Evolutionary conservation across 2,329 filamentous ascomycete genomes (phyloP).

Genomic region (Tympanopsis confertula): DNA sequence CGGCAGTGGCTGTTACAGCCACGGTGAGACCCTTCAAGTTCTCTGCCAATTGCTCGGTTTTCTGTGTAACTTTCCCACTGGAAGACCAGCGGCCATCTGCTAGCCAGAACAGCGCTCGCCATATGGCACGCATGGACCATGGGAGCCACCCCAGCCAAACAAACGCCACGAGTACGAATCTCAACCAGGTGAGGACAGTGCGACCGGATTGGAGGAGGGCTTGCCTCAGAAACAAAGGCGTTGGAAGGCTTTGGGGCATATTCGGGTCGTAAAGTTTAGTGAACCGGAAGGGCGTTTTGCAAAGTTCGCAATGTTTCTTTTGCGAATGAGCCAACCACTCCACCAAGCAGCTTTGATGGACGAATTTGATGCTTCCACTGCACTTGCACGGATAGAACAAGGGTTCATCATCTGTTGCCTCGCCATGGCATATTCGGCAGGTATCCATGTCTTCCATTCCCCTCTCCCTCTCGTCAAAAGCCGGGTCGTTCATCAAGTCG

Average conservation of each 20-base stretch:
- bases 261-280: slow-evolving; percentile 92
- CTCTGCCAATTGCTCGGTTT: slow-evolving; percentile 21
- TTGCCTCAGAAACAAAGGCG: slow-evolving; percentile 69
- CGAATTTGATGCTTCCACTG: slow-evolving; percentile 95
- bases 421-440: slow-evolving; percentile 93
- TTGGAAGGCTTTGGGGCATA: slow-evolving; percentile 78
- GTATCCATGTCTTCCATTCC: slow-evolving; percentile 51
- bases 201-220: slow-evolving; percentile 61
- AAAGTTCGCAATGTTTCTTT: slow-evolving; percentile 98
- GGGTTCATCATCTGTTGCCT: slow-evolving; percentile 70
- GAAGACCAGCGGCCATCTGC: slow-evolving; percentile 61
- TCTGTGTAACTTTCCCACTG: slow-evolving; percentile 12
- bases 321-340: slow-evolving; percentile 98
- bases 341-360: slow-evolving; percentile 96
- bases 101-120: slow-evolving; percentile 90
- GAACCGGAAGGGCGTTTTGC: slow-evolving; percentile 96
- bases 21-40: slow-evolving; percentile 7
- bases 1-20: background rate
- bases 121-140: slow-evolving; percentile 80
- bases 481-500: slow-evolving; percentile 1
- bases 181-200: slow-evolving; percentile 66
- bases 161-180: slow-evolving; percentile 65
- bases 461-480: background rate
- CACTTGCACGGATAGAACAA: slow-evolving; percentile 98
- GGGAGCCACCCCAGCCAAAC: slow-evolving; percentile 87